These are phyloP conservation scores for Penicillium verrucosum DNA, from an alignment of 2,329 filamentous ascomycete genomes.

Conservation along the genomic window DNA sequence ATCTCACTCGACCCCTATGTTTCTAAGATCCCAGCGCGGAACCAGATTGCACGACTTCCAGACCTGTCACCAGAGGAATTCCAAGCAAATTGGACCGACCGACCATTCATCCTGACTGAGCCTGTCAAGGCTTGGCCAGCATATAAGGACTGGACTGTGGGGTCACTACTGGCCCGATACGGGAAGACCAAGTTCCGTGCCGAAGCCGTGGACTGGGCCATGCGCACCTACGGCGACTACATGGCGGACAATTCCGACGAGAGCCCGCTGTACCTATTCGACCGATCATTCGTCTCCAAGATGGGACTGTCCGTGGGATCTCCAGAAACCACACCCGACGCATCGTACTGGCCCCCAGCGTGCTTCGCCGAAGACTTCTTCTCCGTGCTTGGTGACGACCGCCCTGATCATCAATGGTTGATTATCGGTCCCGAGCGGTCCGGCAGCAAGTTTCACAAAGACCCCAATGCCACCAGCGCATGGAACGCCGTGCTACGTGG, in stretches of 20 bases:
- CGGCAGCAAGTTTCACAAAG: constrained; percentile 93
- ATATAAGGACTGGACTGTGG: constrained; percentile 69
- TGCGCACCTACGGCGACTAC: constrained; percentile 77
- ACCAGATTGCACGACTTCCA: constrained; percentile 68
- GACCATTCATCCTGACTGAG: constrained; percentile 80
- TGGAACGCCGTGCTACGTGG: constrained; percentile 94
- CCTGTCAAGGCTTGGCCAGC: constrained; percentile 81
- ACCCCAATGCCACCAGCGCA: constrained; percentile 66
- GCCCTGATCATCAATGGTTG: constrained; percentile 87
- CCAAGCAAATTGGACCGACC: constrained; percentile 68
- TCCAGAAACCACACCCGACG: constrained; percentile 40
- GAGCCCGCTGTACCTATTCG: constrained; percentile 89
- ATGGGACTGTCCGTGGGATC: constrained; percentile 66
- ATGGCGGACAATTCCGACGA: constrained; percentile 78
- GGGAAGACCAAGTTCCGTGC: constrained; percentile 71
- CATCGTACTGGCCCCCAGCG: constrained; percentile 72
- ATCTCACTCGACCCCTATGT: constrained; percentile 65
- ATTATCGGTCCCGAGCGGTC: constrained; percentile 84
- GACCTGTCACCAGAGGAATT: constrained; percentile 72
- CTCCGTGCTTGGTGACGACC: constrained; percentile 68
- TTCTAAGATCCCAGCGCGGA: constrained; percentile 66
- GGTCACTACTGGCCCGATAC: constrained; percentile 64
- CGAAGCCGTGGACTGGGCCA: constrained; percentile 89
- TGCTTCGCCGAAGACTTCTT: constrained; percentile 90
- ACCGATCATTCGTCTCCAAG: constrained; percentile 80